These are phyloP conservation scores for Sindora glabra DNA, from an alignment of 306 rosid genomes.

Conservation along the genomic window DNA sequence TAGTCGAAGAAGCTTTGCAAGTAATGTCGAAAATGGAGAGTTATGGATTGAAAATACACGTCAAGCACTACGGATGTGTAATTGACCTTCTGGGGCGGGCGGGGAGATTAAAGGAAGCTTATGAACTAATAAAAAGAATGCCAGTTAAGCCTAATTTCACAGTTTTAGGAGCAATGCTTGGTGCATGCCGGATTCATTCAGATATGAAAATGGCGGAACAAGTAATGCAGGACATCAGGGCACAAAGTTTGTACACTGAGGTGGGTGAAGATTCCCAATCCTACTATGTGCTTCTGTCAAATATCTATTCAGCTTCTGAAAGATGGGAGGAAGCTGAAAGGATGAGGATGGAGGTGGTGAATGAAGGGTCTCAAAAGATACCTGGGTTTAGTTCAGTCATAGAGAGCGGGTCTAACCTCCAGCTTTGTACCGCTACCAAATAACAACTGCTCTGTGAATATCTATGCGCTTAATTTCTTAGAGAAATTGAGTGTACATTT, in stretches of 20 bases:
- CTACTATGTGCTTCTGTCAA: constrained; percentile 46
- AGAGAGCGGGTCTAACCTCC: too few relatives aligned
- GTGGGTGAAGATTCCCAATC: constrained; percentile 25
- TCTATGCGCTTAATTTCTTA: too few relatives aligned
- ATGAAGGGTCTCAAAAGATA: too few relatives aligned
- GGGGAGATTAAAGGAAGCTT: constrained; percentile 56
- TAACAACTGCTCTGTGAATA: too few relatives aligned
- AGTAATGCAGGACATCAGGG: constrained; percentile 25
- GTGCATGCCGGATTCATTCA: constrained; percentile 57
- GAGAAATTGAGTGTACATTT: too few relatives aligned
- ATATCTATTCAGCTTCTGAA: constrained; percentile 61
- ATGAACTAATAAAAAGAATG: constrained; percentile 39
- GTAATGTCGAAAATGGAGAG: constrained; percentile 47
- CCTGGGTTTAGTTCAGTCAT: too few relatives aligned
- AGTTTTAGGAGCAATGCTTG: constrained; percentile 61
- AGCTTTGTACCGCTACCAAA: too few relatives aligned
- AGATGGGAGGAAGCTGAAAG: constrained; percentile 65
- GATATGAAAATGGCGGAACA: constrained; percentile 48
- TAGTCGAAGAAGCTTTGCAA: constrained; percentile 42
- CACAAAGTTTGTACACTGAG: constrained; percentile 3
- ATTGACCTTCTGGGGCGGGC: constrained; percentile 67
- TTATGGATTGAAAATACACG: constrained; percentile 29
- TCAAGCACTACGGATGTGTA: constrained; percentile 61
- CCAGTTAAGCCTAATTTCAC: constrained; percentile 51
- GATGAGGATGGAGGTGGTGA: constrained; percentile 33